Evolutionary conservation across 495 filamentous ascomycete genomes (phyloP), one percentile per base, ranked within the genome.

Genomic region (Aspergillus coremiiformis): DNA sequence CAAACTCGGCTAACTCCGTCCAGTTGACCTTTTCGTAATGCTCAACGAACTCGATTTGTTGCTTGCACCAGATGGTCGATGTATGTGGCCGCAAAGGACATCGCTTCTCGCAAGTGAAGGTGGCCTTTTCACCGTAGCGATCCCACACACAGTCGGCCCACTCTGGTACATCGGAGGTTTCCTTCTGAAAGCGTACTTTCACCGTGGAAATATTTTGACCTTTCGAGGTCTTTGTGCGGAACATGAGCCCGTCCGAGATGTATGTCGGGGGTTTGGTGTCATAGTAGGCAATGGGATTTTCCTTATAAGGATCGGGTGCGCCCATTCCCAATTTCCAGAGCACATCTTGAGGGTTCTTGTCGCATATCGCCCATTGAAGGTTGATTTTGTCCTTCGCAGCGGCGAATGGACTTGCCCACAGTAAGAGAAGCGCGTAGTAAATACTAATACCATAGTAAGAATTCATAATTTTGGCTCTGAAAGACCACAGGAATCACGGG

Each of bases 301-400:
- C 24, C 21, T 45, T 44, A 4, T 52, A 30, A 7, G 49, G 49
- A n/a, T 6, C 7, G 17, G 5, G 19, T 10, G 5, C 20, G 11
- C n/a, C 49, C 1, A 21, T 3, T 1, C 39, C 49, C 4, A 52
- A 22, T 26, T 45, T 44, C 14, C 30, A 39, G 21, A 52, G 49
- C 11, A 52, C 49, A 2, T 3, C 10, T 24, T 44, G 39, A 4
- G 49, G 49, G 39, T 19, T 35, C 11, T 12, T 4, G n/a, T 52
- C 37, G 22, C 49, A 52, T 14, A 52, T 44, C 3, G 49, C 23
- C 49, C 49, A 52, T 35, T 52, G 49, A 15, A 52, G 49, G 14
- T 32, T 44, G 20, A 30, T 45, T 19, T 52, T 46, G 8, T 51
- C 37, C 20, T 45, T 45, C 7, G 39, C 48, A 8, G 22, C 11